phyloP scores from a whole-genome alignment of 441 rosid genomes.

The Euphorbia celastroides region DNA sequence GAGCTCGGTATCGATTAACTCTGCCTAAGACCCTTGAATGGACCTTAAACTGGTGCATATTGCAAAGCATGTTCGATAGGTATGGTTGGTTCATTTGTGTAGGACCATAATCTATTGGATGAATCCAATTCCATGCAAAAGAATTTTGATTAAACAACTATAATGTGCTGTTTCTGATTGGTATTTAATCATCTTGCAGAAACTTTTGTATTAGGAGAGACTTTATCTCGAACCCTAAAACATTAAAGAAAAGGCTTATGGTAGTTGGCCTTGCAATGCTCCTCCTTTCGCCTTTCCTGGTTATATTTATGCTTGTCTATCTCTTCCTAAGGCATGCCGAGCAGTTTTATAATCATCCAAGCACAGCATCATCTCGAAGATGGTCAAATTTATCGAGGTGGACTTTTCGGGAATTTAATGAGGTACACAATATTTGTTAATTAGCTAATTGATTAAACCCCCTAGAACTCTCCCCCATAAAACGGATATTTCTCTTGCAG shows the following conservation, averaged over 20 bases:
- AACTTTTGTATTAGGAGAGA: slow-evolving; percentile 85
- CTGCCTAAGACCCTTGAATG: slow-evolving; percentile 95
- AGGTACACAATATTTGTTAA: slow-evolving; percentile 38
- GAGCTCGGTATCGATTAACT: slow-evolving; percentile 46
- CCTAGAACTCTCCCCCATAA: neutral
- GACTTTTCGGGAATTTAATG: slow-evolving; percentile 95
- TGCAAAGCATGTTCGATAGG: slow-evolving; percentile 99
- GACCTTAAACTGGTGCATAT: slow-evolving; percentile 97
- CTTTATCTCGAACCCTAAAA: slow-evolving; percentile 72
- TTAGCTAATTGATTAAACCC: slow-evolving; percentile 1
- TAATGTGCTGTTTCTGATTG: slow-evolving; percentile 18
- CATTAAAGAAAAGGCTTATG: slow-evolving; percentile 79
- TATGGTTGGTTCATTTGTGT: slow-evolving; percentile 27
- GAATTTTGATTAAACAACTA: too few species aligned
- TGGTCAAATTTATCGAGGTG: slow-evolving; percentile 98
- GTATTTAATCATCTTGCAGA: slow-evolving; percentile 40
- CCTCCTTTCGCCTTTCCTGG: slow-evolving; percentile 90
- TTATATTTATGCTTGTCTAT: slow-evolving; percentile 93
- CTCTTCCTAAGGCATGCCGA: slow-evolving; percentile 96
- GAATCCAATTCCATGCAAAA: too few species aligned
- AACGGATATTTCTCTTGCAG: slow-evolving; percentile 34
- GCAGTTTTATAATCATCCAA: slow-evolving; percentile 95
- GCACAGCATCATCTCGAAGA: slow-evolving; percentile 92
- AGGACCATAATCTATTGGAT: too few species aligned
- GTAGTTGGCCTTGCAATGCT: slow-evolving; percentile 90